Evolutionary conservation across 2,329 filamentous ascomycete genomes (phyloP), one percentile per base, ranked within the genome.

Genomic region (Microcyclospora tardicrescens): DNA sequence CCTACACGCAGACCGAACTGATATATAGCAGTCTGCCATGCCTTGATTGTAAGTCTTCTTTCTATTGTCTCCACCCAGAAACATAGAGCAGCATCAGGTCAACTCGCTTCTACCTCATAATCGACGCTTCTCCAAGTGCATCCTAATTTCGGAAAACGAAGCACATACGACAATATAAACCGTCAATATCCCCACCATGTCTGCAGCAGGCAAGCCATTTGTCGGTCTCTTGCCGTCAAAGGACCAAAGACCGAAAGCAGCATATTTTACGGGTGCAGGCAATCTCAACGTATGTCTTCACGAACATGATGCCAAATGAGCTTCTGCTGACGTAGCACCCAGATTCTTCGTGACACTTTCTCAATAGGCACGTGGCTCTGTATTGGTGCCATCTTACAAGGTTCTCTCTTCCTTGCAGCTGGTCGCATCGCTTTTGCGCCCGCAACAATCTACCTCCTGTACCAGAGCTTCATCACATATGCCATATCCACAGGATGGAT

Each of bases 311-410:
- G 19, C 19, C 19, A 8, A 24, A 24, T 24, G 8, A 24, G 19
- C 19, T 8, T 4, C 8, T 24, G 19, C 19, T 24, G 19, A 24
- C 8, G 8, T 24, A 8, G 62, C 56, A 57, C 8, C 72, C 69
- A 55, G 72, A 24, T 24, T 24, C 45, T 62, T 15, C 59, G 61
- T 14, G 54, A 62, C 40, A 58, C 57, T 36, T 55, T 66, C 43
- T 51, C 52, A 15, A 50, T 66, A 40, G 49, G 58, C 10, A 64
- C 61, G 12, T 65, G 61, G 61, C 57, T 67, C 13, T 45, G 61
- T 19, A 16, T 66, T 11, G 63, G 65, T 28, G 61, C 60, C 27
- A 40, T 59, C 14, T 38, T 62, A 8, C 63, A 68, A 51, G 56
- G 56, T 30, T 10, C 57, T 3, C 41, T 61, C 6, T 56, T 61